Percentiles rank a stretch among this genome's conserved stretches.
phyloP scores from a whole-genome alignment of 2,329 filamentous ascomycete genomes.

The Neonectria magnoliae region DNA sequence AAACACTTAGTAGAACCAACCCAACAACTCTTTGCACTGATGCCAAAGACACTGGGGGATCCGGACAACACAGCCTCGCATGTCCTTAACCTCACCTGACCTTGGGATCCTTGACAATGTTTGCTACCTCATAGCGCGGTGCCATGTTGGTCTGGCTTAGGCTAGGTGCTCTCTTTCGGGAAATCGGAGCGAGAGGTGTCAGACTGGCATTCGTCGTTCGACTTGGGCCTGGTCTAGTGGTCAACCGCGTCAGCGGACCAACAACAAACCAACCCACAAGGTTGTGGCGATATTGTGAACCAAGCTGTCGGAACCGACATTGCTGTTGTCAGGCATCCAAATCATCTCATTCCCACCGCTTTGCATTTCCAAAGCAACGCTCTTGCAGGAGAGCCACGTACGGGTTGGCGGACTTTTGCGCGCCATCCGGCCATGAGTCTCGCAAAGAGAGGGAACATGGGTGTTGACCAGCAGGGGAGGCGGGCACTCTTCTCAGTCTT shows the following conservation, averaged over 20 bases:
- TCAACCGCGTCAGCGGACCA: conserved; percentile 22
- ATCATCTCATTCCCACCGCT: conserved; percentile 17
- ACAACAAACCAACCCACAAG: conserved; percentile 17
- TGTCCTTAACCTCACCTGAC: conserved; percentile 40
- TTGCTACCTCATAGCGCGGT: neutral
- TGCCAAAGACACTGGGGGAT: neutral
- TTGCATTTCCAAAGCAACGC: conserved; percentile 13
- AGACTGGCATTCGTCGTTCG: neutral
- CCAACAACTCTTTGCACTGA: conserved; percentile 20
- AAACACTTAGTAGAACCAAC: neutral
- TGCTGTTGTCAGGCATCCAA: neutral
- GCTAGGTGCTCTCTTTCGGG: neutral
- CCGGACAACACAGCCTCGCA: conserved; percentile 31
- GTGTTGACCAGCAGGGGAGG: neutral
- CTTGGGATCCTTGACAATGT: conserved; percentile 4
- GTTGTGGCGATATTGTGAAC: conserved; percentile 16
- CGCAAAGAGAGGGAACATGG: conserved; percentile 4
- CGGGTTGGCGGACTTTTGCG: conserved; percentile 1
- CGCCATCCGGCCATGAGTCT: neutral
- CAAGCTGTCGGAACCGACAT: conserved; percentile 25
- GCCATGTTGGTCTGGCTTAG: neutral
- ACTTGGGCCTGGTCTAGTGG: neutral
- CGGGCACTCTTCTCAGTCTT: conserved; percentile 1
- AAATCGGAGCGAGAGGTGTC: neutral
- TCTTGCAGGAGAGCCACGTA: conserved; percentile 20